Evolutionary conservation across 176 grass and related monocot species (phyloP).

Genomic region (Triticum timopheevii): DNA sequence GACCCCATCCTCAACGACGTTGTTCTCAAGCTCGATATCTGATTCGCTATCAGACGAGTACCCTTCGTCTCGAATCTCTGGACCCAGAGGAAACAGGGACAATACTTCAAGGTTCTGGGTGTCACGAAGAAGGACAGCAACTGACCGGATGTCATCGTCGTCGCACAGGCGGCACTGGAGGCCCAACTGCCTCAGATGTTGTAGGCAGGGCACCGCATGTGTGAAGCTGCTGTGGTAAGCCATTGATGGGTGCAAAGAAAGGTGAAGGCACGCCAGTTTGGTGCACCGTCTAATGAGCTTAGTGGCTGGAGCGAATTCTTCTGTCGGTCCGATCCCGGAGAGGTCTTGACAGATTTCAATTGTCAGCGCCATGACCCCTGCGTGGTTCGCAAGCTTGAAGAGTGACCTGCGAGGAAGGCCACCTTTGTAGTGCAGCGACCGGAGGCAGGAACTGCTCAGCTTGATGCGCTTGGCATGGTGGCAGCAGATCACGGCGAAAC

Average conservation of each 20-base stretch:
- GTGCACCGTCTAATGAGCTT: neutral
- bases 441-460: neutral
- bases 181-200: neutral
- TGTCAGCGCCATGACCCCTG: neutral
- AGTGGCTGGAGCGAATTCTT: neutral
- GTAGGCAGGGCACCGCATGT: neutral
- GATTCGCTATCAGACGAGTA: too few relatives aligned
- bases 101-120: neutral
- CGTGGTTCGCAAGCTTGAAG: neutral
- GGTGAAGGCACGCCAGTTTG: neutral
- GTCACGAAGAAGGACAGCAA: neutral
- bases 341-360: slow-evolving; percentile 5
- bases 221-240: neutral
- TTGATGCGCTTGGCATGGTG: neutral
- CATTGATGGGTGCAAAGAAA: neutral
- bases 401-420: neutral
- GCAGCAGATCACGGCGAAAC: slow-evolving; percentile 18
- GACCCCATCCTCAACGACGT: neutral
- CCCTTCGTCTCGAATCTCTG: neutral
- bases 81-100: neutral
- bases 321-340: neutral
- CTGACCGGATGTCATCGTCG: neutral
- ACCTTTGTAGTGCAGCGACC: neutral
- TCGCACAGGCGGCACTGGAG: neutral
- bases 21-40: neutral